Evolutionary conservation across 805 yeast species (phyloP).

Genomic region (Candida incommunis): DNA sequence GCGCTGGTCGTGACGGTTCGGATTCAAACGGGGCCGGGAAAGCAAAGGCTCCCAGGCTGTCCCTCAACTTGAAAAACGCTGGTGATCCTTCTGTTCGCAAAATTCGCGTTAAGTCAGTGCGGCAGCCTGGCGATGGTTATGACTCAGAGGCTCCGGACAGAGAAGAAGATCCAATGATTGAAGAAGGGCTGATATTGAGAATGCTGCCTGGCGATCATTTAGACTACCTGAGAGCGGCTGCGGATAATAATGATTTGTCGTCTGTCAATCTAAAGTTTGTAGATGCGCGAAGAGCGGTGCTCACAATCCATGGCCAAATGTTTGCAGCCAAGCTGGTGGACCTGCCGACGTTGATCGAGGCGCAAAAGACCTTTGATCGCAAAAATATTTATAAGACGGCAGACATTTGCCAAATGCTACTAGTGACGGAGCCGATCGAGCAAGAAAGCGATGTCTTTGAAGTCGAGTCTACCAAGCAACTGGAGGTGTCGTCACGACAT

Average conservation of each 20-base stretch:
- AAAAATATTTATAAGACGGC: slow-evolving; percentile 79
- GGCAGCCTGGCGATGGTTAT: slow-evolving; percentile 89
- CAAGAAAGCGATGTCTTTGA: slow-evolving; percentile 32
- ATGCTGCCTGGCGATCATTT: slow-evolving; percentile 51
- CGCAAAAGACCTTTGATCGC: slow-evolving; percentile 76
- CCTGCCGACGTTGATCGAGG: slow-evolving; percentile 76
- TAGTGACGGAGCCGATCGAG: slow-evolving; percentile 48
- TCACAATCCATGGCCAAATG: slow-evolving; percentile 50
- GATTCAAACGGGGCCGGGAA: too few species aligned
- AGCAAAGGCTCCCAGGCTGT: not conserved
- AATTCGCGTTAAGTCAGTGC: slow-evolving; percentile 32
- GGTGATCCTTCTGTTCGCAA: not conserved
- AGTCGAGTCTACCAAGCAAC: slow-evolving; percentile 8
- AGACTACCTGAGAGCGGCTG: slow-evolving; percentile 61
- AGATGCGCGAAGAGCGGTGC: slow-evolving; percentile 65
- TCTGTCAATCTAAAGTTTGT: slow-evolving; percentile 70
- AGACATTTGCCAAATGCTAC: slow-evolving; percentile 73
- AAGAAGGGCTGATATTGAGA: slow-evolving; percentile 71
- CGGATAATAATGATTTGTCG: slow-evolving; percentile 50
- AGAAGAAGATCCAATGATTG: slow-evolving; percentile 87
- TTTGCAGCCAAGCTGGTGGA: slow-evolving; percentile 82
- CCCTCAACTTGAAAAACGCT: not conserved
- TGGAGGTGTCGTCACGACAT: slow-evolving; percentile 12
- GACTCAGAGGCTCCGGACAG: slow-evolving; percentile 94
- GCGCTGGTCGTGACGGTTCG: too few species aligned